phyloP scores from a whole-genome alignment of 2,329 filamentous ascomycete genomes.

The Tolypocladium cylindrosporum region DNA sequence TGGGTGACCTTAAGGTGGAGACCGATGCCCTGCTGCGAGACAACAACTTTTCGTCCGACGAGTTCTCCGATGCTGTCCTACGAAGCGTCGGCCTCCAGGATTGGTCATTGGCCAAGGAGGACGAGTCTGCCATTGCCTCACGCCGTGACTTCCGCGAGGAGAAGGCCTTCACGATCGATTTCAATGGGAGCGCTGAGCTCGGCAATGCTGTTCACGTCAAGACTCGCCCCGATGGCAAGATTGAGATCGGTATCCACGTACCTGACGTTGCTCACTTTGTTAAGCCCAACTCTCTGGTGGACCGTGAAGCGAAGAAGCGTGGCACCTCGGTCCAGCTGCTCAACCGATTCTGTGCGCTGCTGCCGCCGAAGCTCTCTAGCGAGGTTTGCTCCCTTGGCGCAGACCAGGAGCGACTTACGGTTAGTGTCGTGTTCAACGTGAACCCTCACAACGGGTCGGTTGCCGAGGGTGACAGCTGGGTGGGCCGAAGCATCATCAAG shows the following conservation, averaged over 20 bases:
- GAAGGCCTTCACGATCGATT: slow-evolving; percentile 84
- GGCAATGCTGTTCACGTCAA: slow-evolving; percentile 93
- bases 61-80: slow-evolving; percentile 92
- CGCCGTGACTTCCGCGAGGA: slow-evolving; percentile 88
- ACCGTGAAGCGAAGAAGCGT: slow-evolving; percentile 95
- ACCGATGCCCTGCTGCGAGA: slow-evolving; percentile 93
- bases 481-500: slow-evolving; percentile 89
- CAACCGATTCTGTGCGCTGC: slow-evolving; percentile 78
- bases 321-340: slow-evolving; percentile 92
- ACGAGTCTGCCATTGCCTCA: slow-evolving; percentile 59
- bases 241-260: slow-evolving; percentile 93
- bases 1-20: slow-evolving; percentile 96
- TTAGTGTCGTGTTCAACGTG: slow-evolving; percentile 89
- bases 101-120: slow-evolving; percentile 79
- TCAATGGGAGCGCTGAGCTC: slow-evolving; percentile 77
- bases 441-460: slow-evolving; percentile 70
- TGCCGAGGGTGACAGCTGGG: slow-evolving; percentile 80
- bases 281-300: slow-evolving; percentile 89
- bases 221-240: slow-evolving; percentile 67
- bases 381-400: slow-evolving; percentile 84
- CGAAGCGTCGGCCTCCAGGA: slow-evolving; percentile 88
- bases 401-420: slow-evolving; percentile 79
- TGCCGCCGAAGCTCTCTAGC: slow-evolving; percentile 74
- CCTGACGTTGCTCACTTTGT: slow-evolving; percentile 95
- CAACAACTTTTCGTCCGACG: slow-evolving; percentile 97